Percentiles rank a stretch among this genome's conserved stretches.
These are phyloP conservation scores for Paxillus ammoniavirescens DNA, from an alignment of 768 basidiomycete species.

Conservation along the genomic window DNA sequence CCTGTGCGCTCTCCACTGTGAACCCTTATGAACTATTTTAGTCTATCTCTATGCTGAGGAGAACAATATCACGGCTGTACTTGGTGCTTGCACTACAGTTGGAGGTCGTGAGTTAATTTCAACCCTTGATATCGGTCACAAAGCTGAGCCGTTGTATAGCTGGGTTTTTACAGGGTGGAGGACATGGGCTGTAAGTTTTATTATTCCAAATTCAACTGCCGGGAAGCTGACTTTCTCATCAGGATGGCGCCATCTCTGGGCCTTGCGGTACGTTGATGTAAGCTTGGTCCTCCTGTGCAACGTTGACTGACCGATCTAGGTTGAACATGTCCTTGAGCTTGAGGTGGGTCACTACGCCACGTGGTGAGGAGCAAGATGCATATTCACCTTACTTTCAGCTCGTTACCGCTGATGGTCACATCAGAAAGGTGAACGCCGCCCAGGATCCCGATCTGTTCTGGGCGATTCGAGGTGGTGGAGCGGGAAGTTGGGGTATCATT, in stretches of 20 bases:
- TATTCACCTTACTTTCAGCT: conserved; percentile 14
- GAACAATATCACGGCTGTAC: conserved; percentile 10
- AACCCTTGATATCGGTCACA: no score
- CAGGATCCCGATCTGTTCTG: conserved; percentile 49
- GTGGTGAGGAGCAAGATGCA: no score
- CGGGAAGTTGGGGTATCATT: conserved; percentile 48
- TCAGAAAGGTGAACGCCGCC: conserved; percentile 38
- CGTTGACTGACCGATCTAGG: conserved; percentile 24
- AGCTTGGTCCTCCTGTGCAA: neutral
- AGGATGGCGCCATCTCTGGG: conserved; percentile 35
- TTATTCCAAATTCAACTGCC: neutral
- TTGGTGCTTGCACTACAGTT: conserved; percentile 19
- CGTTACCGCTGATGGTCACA: conserved; percentile 40
- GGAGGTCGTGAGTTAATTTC: conserved; percentile 8
- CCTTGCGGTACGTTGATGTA: conserved; percentile 29
- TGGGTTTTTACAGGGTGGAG: conserved; percentile 49
- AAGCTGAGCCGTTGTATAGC: conserved; percentile 16
- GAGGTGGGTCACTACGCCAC: conserved; percentile 5
- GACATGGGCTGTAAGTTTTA: conserved; percentile 34
- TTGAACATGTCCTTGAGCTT: conserved; percentile 47
- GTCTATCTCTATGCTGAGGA: conserved; percentile 12
- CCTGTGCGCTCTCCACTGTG: no score
- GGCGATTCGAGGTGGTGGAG: conserved; percentile 53
- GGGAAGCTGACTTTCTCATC: neutral
- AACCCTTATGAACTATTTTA: neutral